Evolutionary conservation across 495 filamentous ascomycete genomes (phyloP).

Genomic region (Patellaria atrata): DNA sequence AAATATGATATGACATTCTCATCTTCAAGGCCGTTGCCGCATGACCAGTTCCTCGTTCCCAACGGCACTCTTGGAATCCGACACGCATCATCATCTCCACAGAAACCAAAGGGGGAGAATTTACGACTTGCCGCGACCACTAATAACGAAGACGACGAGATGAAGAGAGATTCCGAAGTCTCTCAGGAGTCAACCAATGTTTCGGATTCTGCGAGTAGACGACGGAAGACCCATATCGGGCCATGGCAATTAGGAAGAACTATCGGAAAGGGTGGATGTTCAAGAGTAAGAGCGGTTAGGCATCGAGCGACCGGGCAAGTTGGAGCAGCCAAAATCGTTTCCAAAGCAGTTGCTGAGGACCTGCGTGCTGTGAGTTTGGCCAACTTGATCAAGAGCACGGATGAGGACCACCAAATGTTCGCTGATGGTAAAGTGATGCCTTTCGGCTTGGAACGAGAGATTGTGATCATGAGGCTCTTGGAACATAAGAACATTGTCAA

Average conservation of each 20-base stretch:
- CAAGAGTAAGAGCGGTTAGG: conserved; percentile 65
- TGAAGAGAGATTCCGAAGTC: conserved; percentile 56
- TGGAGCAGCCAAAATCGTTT: conserved; percentile 88
- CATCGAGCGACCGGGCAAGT: conserved; percentile 59
- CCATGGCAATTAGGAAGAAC: conserved; percentile 85
- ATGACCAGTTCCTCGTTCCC: conserved; percentile 14
- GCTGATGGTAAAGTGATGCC: conserved; percentile 49
- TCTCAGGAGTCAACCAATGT: conserved; percentile 52
- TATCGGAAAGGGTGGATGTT: conserved; percentile 72
- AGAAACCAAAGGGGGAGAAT: conserved; percentile 33
- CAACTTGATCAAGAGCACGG: conserved; percentile 36
- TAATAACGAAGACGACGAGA: conserved; percentile 34
- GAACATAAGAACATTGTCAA: conserved; percentile 86
- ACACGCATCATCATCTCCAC: conserved; percentile 20
- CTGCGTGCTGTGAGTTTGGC: conserved; percentile 64
- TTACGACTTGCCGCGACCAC: conserved; percentile 39
- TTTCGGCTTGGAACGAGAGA: conserved; percentile 76
- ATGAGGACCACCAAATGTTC: conserved; percentile 15
- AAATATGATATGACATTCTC: too few relatives aligned
- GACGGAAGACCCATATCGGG: conserved; percentile 61
- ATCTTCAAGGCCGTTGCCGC: conserved; percentile 8
- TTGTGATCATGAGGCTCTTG: conserved; percentile 90
- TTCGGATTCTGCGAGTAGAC: conserved; percentile 39
- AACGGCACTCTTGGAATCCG: conserved; percentile 18
- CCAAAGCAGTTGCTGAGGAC: conserved; percentile 55